phyloP scores from a whole-genome alignment of 495 filamentous ascomycete genomes.

The Pseudevernia furfuracea region DNA sequence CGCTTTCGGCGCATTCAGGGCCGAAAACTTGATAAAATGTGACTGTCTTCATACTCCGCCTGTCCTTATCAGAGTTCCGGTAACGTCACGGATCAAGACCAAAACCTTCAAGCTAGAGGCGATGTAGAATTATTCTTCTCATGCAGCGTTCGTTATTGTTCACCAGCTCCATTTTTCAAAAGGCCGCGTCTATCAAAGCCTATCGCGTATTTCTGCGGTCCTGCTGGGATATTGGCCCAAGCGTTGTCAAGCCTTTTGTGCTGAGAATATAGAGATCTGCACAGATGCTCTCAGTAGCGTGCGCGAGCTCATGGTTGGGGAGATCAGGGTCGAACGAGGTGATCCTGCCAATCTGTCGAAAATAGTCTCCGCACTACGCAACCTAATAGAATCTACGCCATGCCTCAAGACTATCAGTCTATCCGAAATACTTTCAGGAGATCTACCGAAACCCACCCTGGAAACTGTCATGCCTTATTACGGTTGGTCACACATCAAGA shows the following conservation, averaged over 20 bases:
- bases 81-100: not conserved
- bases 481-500: not conserved
- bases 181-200: no score
- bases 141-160: not conserved
- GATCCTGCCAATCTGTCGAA: no score
- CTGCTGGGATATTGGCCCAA: not conserved
- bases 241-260: not conserved
- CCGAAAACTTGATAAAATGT: not conserved
- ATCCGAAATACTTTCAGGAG: no score
- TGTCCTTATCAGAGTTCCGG: not conserved
- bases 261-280: not conserved
- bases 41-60: not conserved
- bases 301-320: not conserved
- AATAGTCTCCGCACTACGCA: not conserved
- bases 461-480: not conserved
- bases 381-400: not conserved
- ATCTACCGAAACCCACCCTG: not conserved
- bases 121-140: not conserved
- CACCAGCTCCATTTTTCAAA: not conserved
- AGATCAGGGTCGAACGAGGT: not conserved
- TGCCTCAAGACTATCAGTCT: not conserved
- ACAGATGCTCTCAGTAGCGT: not conserved
- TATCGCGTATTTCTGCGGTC: not conserved
- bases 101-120: not conserved
- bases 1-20: not conserved